Percentiles rank a stretch among this genome's conserved stretches.
Evolutionary conservation across 352 stramenopile genomes (phyloP).

Genomic region (Achlya hypogyna): DNA sequence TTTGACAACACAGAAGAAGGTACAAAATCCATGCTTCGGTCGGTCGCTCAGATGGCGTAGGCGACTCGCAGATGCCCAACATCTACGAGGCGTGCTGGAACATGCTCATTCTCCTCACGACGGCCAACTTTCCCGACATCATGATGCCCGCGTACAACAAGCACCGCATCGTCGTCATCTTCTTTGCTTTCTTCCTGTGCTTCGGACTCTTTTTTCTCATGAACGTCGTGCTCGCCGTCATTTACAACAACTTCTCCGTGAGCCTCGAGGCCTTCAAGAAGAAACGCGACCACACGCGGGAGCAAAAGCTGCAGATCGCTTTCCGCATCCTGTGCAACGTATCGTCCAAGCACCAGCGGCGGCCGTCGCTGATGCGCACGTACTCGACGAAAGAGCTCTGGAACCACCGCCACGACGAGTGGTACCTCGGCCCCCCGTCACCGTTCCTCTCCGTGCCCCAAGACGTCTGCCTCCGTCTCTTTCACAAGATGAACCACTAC

Average conservation of each 20-base stretch:
- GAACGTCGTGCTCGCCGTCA: conserved; percentile 66
- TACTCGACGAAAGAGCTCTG: conserved; percentile 18
- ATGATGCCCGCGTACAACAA: conserved; percentile 64
- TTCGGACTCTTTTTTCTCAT: conserved; percentile 66
- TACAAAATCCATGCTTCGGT: not conserved
- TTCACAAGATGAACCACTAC: conserved; percentile 23
- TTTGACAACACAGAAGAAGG: conserved; percentile 50
- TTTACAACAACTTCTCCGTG: conserved; percentile 47
- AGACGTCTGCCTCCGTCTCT: conserved; percentile 18
- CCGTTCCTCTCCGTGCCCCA: not conserved
- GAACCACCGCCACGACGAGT: conserved; percentile 17
- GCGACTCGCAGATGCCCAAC: conserved; percentile 34
- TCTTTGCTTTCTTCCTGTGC: conserved; percentile 63
- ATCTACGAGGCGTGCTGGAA: conserved; percentile 48
- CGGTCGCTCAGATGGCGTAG: not conserved
- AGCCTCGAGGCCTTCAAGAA: not conserved
- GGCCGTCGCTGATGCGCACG: not conserved
- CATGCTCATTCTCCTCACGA: conserved; percentile 63
- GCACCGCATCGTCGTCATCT: conserved; percentile 38
- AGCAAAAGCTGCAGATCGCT: conserved; percentile 14
- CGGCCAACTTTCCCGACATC: conserved; percentile 72
- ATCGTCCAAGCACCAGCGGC: not conserved
- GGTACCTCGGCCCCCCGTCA: conserved; percentile 11
- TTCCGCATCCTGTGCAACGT: conserved; percentile 17
- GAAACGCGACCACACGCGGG: not conserved